Evolutionary conservation across 108 stramenopile species (phyloP), one percentile per base, ranked within the genome.

Genomic region (Fragilariopsis cylindrus): DNA sequence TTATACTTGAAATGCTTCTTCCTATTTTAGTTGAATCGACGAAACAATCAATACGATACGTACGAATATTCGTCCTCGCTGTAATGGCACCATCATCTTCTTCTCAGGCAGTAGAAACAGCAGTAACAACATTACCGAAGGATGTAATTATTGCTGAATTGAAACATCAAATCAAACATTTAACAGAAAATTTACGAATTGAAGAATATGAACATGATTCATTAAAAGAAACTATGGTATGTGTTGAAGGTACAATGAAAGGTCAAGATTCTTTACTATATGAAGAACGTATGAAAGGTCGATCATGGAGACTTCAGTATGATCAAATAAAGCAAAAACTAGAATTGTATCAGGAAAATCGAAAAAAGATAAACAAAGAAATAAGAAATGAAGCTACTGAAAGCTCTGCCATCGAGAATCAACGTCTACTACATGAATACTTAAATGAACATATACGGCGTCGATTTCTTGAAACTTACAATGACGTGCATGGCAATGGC

Each of bases 241-340:
- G 43, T 15, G 0, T 63, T 44, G 39, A 63, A 11, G 42, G 42
- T 16, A 44, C 62, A 5, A 42, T 63, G 43, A 40, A 63, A 44
- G 62, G 62, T 44, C 43, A 63, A 0, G 62, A 63, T 9, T n/a
- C 4, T 15, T 18, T 63, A 42, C 7, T 63, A 44, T 63, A 63
- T 15, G 62, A 63, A 11, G 62, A 63, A 63, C 62, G 62, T 12
- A 63, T 63, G 62, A 63, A 45, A 12, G 19, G 43, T 6, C 42
- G 62, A 43, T 5, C 9, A n/a, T 41, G 42, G 42, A 63, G 46
- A 43, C 62, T 43, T n/a, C 7, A 63, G n/a, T 7, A 41, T 11
- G 3, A 42, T n/a, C 5, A 63, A n/a, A 8, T 63, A 44, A 63
- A 6, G n/a, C 8, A 45, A n/a, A 44, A 63, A 12, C 40, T 42